Evolutionary conservation across 176 grass and related monocot genomes (phyloP), one percentile per base, ranked within the genome.

Genomic region (Oryza longistaminata): DNA sequence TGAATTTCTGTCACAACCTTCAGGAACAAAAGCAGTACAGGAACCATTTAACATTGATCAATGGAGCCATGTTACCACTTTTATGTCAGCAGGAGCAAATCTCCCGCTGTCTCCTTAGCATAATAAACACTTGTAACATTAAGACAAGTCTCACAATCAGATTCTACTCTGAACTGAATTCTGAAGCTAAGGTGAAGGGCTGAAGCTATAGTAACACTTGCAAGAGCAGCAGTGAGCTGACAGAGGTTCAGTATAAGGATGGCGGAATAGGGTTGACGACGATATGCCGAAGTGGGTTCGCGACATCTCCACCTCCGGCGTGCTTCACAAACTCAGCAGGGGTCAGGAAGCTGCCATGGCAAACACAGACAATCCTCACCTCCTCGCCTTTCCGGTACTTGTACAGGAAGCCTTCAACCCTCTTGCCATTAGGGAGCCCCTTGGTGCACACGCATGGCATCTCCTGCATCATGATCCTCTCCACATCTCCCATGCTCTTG

Each of bases 281-380:
- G 39, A 97, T 97, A 64, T 95, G 89, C 89, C 76, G 75, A 71
- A 97, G 81, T 16, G 95, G 95, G 55, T 95, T 75, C 2, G 72
- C 68, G 25, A 95, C 89, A 0, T 92, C 87, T n/a, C 85, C 76
- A 15, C 89, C 91, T 60, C 95, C 95, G 13, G 93, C 93, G 50
- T 97, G 95, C 88, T 88, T 91, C 81, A 97, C 91, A 3, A 97
- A 97, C 89, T 90, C 89, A 0, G 89, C 91, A 0, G 95, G 95
- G 11, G 93, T 95, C 27, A 93, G 74, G 75, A 97, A 97, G 43
- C 85, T 93, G 5, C 95, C 95, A 86, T 95, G 93, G 73, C 95
- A 97, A 37, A 97, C 77, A 4, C 95, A 95, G 8, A 95, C 85
- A 11, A 97, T 97, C 48, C 89, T 93, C 80, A 97, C 55, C 12